A percentile compares a stretch with the other conserved stretches of the same genome.
These are phyloP conservation scores for Poa annua DNA, from an alignment of 176 grass and related monocot genomes.

Conservation along the genomic window DNA sequence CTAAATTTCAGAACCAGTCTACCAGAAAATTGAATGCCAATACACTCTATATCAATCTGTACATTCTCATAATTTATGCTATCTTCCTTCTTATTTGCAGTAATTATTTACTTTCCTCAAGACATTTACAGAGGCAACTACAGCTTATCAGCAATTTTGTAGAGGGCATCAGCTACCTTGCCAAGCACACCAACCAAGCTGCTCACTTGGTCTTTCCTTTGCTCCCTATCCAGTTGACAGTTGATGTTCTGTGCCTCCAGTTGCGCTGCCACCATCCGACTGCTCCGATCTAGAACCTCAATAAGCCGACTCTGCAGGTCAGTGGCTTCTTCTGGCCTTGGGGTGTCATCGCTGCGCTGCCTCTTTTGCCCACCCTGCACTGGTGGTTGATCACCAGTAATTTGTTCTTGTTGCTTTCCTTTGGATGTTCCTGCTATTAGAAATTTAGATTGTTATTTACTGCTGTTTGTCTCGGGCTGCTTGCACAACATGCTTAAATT, in stretches of 20 bases:
- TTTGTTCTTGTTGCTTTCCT: constrained; percentile 62
- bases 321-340: constrained; percentile 17
- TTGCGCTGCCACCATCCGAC: constrained; percentile 61
- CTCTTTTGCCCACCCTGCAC: constrained; percentile 57
- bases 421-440: constrained; percentile 62
- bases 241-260: constrained; percentile 86
- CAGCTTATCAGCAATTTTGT: constrained; percentile 94
- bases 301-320: constrained; percentile 56
- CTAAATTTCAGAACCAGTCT: constrained; percentile 45
- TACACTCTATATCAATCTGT: constrained; percentile 47
- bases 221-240: constrained; percentile 86
- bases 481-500: constrained; percentile 1
- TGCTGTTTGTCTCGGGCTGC: neutral
- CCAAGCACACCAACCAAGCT: constrained; percentile 77
- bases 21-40: constrained; percentile 29
- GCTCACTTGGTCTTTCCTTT: constrained; percentile 79
- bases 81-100: constrained; percentile 28
- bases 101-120: constrained; percentile 46
- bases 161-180: constrained; percentile 89
- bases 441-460: constrained; percentile 40
- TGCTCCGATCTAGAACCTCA: constrained; percentile 72
- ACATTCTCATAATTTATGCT: constrained; percentile 33
- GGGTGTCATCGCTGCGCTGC: constrained; percentile 44
- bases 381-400: constrained; percentile 40
- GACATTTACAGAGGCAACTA: constrained; percentile 46